Evolutionary conservation across 768 basidiomycete genomes (phyloP).

Genomic region (Russula emetica): DNA sequence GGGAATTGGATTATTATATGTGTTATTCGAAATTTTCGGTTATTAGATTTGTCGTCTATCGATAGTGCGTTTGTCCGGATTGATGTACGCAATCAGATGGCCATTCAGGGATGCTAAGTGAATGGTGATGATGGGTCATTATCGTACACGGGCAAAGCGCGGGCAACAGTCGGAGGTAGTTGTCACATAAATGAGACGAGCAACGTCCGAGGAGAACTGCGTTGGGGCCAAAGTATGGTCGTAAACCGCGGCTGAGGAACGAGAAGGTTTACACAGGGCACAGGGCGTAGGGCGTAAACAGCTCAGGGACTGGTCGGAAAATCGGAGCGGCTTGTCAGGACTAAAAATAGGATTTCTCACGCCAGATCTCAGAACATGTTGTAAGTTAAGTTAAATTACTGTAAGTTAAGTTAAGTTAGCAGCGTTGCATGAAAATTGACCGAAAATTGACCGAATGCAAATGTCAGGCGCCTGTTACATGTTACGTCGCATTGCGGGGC

Average conservation of each 20-base stretch:
- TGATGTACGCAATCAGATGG: neutral
- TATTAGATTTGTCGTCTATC: neutral
- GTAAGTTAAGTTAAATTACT: too few species aligned
- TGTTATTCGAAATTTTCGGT: neutral
- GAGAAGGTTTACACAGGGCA: neutral
- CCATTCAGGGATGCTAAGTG: neutral
- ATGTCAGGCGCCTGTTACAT: neutral
- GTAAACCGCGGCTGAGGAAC: neutral
- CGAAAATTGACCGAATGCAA: too few species aligned
- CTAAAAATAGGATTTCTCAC: neutral
- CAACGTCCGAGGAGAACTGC: neutral
- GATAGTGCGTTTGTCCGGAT: too few species aligned
- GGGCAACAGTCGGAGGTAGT: neutral
- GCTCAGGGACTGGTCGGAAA: slow-evolving; percentile 10
- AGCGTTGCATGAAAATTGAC: neutral
- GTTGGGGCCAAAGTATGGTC: neutral
- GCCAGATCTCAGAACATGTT: neutral
- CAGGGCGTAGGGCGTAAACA: slow-evolving; percentile 19
- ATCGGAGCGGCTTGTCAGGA: neutral
- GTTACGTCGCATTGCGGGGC: neutral
- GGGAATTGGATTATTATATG: neutral
- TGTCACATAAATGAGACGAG: neutral
- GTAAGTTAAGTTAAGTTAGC: too few species aligned
- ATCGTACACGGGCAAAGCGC: neutral
- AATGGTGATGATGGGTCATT: neutral